Percentiles rank a stretch among this genome's conserved stretches.
Conservation (phyloP, 2,329 filamentous ascomycete species). For the Scortechinia acanthostroma region DNA sequence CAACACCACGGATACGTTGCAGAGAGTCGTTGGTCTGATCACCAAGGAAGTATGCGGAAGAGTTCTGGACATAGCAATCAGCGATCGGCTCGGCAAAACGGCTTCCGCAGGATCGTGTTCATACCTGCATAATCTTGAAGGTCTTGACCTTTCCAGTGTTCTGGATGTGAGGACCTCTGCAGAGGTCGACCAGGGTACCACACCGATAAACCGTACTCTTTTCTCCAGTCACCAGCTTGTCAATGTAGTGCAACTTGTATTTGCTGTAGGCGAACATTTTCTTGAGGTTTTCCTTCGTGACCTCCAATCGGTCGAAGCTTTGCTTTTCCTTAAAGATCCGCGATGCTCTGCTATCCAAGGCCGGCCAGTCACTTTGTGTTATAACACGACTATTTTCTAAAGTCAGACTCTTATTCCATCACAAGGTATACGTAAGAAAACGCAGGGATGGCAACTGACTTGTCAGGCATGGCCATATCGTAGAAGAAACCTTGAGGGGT, state of each 20-base stretch:
- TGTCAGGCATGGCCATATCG: slow-evolving; percentile 60
- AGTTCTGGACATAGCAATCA: slow-evolving; percentile 39
- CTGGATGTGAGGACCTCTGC: slow-evolving; percentile 62
- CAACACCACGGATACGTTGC: slow-evolving; percentile 65
- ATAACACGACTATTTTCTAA: slow-evolving; percentile 29
- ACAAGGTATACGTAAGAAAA: too few relatives aligned
- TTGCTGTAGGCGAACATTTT: slow-evolving; percentile 69
- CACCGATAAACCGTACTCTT: slow-evolving; percentile 63
- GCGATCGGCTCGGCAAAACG: neutral
- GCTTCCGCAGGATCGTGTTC: neutral
- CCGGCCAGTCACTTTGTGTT: slow-evolving; percentile 47
- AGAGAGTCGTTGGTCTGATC: slow-evolving; percentile 63
- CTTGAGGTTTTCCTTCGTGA: slow-evolving; percentile 57
- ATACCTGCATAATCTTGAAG: slow-evolving; percentile 59
- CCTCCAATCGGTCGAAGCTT: slow-evolving; percentile 54
- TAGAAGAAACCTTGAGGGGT: slow-evolving; percentile 68
- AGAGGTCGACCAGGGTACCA: slow-evolving; percentile 62
- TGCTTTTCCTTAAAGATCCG: slow-evolving; percentile 66
- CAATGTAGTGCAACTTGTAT: slow-evolving; percentile 67
- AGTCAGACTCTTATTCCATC: neutral
- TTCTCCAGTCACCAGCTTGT: slow-evolving; percentile 58
- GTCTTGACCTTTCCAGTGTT: slow-evolving; percentile 62
- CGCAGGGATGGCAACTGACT: too few relatives aligned
- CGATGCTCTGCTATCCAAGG: slow-evolving; percentile 50
- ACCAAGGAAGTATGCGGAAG: slow-evolving; percentile 64